Conservation (phyloP, 345 rosid species). For the Rhodomyrtus tomentosa region DNA sequence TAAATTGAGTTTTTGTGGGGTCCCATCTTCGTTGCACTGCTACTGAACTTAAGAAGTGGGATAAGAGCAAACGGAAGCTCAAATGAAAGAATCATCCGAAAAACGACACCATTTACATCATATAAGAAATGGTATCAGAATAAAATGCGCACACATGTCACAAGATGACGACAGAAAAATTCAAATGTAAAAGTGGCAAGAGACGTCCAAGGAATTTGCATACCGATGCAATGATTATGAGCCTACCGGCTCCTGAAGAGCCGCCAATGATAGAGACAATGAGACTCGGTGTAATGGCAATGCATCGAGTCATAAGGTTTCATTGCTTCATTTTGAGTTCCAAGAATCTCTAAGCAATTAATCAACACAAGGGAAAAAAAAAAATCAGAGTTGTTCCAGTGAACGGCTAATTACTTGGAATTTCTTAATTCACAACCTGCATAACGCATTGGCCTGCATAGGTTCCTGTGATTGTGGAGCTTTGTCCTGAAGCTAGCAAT, state of each 20-base stretch:
- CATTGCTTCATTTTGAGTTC: conserved; percentile 48
- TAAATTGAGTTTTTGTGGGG: conserved; percentile 51
- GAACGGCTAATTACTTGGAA: no score
- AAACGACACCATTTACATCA: neutral
- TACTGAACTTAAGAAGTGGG: conserved; percentile 67
- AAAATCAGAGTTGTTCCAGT: no score
- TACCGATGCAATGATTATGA: conserved; percentile 61
- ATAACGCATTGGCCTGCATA: conserved; percentile 61
- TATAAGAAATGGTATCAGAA: conserved; percentile 22
- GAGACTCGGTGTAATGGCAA: conserved; percentile 59
- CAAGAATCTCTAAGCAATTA: conserved; percentile 42
- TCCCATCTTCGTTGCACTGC: conserved; percentile 60
- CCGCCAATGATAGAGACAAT: conserved; percentile 50
- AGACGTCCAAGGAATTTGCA: neutral
- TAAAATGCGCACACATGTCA: conserved; percentile 15
- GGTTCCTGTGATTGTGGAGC: conserved; percentile 62
- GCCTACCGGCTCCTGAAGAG: conserved; percentile 40
- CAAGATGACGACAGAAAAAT: conserved; percentile 30
- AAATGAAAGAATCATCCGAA: conserved; percentile 52
- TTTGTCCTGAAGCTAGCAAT: conserved; percentile 64
- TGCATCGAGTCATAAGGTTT: conserved; percentile 48
- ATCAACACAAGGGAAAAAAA: neutral
- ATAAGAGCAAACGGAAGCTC: conserved; percentile 45
- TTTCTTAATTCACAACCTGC: conserved; percentile 25
- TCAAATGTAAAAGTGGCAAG: neutral